Base-by-base conservation (phyloP, 192 early-diverging fungal species). In the Podila horticola region DNA sequence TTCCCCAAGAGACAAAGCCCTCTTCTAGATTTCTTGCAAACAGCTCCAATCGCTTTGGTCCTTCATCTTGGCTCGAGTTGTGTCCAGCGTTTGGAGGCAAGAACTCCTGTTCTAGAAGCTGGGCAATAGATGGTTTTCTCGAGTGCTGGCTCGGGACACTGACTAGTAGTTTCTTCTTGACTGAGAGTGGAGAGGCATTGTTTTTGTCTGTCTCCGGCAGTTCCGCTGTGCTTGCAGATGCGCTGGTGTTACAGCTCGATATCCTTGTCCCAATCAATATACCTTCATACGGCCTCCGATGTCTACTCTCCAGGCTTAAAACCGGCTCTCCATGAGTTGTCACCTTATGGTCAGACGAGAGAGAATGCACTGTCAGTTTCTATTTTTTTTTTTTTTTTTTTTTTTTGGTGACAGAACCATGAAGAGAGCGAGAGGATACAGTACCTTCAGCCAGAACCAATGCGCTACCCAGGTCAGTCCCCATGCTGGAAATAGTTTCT, bases 401-500 rank as follows among this genome's bases (percentile, higher is more conserved):
- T 22, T 66, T 29, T 67, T 59, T 48, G 20, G 15, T 17, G 2
- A 15, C 41, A 45, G 41, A 45, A 45, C 11, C 13, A 12, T 63
- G 10, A 48, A 2, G 33, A 72, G 50, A 51, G 33, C 66, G 50
- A 51, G 63, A 52, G 19, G 9, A 36, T n/a, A 64, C 4, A 33
- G 33, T 75, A 90, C 86, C 76, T 94, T 94, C 15, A 93, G 45
- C 93, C 93, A 94, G 31, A 62, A 70, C 90, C 90, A 92, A 62
- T 90, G 87, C 5, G 74, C 85, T 2, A 91, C 84, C 36, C 82
- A 79, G 28, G 82, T 71, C 1, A 92, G 33, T 0, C 86, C 84
- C 91, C 91, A 94, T 12, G 88, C 82, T 0, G 87, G 83, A 59
- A 93, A 89, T 51, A 94, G 82, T 72, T 93, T 94, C 20, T 92